Evolutionary conservation across 192 early-diverging fungal species (phyloP), one percentile per base, ranked within the genome.

Genomic region (Tieghemiomyces parasiticus): DNA sequence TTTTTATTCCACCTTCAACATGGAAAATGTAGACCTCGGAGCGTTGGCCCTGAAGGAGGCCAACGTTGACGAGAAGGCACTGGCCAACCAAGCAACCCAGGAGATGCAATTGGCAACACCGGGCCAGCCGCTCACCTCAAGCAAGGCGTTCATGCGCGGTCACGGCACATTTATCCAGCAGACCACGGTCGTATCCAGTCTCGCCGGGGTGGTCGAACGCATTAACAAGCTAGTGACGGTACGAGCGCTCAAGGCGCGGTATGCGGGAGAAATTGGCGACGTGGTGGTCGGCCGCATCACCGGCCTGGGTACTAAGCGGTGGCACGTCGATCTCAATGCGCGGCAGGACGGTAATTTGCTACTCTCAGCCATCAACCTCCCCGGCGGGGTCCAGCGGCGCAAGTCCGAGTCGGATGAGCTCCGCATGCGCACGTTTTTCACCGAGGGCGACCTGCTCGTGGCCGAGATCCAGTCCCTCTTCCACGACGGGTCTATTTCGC

Each of bases 181-280:
- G 29, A 77, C 75, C 46, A 74, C 73, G 12, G 79, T 95, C 19
- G 78, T 88, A 38, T 87, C 90, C 12, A 89, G 91, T 31, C 82
- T 97, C 32, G 87, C 90, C 1, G 96, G 96, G 48, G 81, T 82
- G 0, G 86, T 97, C 6, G 91, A 95, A 60, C 81, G 89, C 46
- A 92, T 97, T 63, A 97, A 96, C 79, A 95, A 93, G 72, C 79
- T 99, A 34, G 79, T 99, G 35, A 89, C 91, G 0, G 93, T 99
- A 31, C 75, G 79, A 34, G 84, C 93, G 25, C 73, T 96, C 47
- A 85, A 92, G 52, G 77, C 88, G 64, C 77, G 94, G 76, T 97
- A 91, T 63, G 78, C 77, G 25, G 92, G 91, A 46, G 91, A 95
- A 65, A 91, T 97, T 63, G 96, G 96, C 46, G 93, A 99, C 70